A percentile compares a stretch with the other conserved stretches of the same genome.
phyloP scores from a whole-genome alignment of 768 basidiomycete species.

The Suillus bovinus region DNA sequence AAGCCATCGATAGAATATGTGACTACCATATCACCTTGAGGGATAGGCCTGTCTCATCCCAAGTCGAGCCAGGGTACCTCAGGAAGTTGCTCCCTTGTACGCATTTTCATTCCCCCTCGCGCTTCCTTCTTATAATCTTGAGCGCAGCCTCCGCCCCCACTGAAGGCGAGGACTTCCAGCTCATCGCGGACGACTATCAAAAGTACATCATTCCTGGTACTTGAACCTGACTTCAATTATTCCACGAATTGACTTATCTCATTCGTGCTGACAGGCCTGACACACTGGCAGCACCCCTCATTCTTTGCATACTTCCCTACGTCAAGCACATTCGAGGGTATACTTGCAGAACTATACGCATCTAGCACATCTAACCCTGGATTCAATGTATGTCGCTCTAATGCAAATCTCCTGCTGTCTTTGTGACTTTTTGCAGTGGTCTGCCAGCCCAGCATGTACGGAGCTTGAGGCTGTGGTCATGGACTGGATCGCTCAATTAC shows the following conservation, averaged over 20 bases:
- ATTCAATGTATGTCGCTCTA: slow-evolving; percentile 64
- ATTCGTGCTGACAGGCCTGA: slow-evolving; percentile 53
- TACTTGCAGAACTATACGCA: slow-evolving; percentile 83
- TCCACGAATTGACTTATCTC: not conserved
- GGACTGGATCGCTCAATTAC: slow-evolving; percentile 87
- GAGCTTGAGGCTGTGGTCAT: slow-evolving; percentile 86
- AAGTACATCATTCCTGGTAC: slow-evolving; percentile 80
- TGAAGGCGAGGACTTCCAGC: slow-evolving; percentile 69
- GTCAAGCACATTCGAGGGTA: slow-evolving; percentile 75
- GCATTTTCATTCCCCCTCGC: slow-evolving; percentile 5
- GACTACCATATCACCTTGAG: slow-evolving; percentile 79
- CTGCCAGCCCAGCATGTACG: slow-evolving; percentile 85
- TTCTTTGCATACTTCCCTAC: slow-evolving; percentile 91
- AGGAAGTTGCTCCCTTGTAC: slow-evolving; percentile 64
- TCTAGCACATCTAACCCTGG: slow-evolving; percentile 80
- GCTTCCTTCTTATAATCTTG: not conserved
- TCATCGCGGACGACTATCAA: slow-evolving; percentile 81
- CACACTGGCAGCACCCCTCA: slow-evolving; percentile 90
- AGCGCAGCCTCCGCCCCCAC: slow-evolving; percentile 55
- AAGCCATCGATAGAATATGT: slow-evolving; percentile 87
- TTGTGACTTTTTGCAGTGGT: slow-evolving; percentile 59
- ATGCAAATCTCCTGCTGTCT: not conserved
- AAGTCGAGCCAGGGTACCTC: slow-evolving; percentile 88
- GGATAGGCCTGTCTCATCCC: slow-evolving; percentile 61
- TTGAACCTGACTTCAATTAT: slow-evolving; percentile 10